A percentile compares a stretch with the other conserved stretches of the same genome.
These are phyloP conservation scores for Lentinula guzmanii DNA, from an alignment of 768 basidiomycete genomes.

Conservation along the genomic window DNA sequence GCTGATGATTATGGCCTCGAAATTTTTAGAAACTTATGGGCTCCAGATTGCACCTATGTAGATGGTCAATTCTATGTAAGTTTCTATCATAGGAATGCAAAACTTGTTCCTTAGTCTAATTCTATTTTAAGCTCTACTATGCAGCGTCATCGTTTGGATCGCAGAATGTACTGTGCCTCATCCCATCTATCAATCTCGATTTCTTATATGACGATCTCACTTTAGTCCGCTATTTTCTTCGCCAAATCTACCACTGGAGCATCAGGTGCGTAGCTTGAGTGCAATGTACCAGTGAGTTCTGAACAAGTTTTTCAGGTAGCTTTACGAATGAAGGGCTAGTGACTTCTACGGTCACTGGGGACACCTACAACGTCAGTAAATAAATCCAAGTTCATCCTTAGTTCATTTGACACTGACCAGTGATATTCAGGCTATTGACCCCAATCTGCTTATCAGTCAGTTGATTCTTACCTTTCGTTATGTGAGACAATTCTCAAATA, in stretches of 20 bases:
- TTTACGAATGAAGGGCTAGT: slow-evolving; percentile 44
- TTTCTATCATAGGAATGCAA: background rate
- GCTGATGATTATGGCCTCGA: background rate
- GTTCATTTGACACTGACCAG: background rate
- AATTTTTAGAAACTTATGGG: slow-evolving; percentile 20
- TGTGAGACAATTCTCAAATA: too few relatives aligned
- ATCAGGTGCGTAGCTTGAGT: slow-evolving; percentile 22
- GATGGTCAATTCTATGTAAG: slow-evolving; percentile 7
- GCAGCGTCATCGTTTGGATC: slow-evolving; percentile 52
- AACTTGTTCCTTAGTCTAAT: background rate
- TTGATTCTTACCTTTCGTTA: background rate
- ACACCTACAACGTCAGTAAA: slow-evolving; percentile 34
- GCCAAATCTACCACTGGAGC: slow-evolving; percentile 44
- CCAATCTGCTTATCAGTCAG: slow-evolving; percentile 22
- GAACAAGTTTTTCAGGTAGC: slow-evolving; percentile 20
- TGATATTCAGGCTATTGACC: slow-evolving; percentile 40
- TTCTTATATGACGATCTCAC: background rate
- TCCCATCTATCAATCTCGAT: background rate
- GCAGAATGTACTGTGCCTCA: slow-evolving; percentile 28
- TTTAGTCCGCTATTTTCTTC: slow-evolving; percentile 48
- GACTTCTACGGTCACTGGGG: slow-evolving; percentile 31
- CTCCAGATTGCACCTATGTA: slow-evolving; percentile 27
- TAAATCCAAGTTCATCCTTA: background rate
- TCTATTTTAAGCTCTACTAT: slow-evolving; percentile 38
- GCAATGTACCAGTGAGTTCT: background rate